Conservation (phyloP, 345 rosid species). For the Syzygium grande region DNA sequence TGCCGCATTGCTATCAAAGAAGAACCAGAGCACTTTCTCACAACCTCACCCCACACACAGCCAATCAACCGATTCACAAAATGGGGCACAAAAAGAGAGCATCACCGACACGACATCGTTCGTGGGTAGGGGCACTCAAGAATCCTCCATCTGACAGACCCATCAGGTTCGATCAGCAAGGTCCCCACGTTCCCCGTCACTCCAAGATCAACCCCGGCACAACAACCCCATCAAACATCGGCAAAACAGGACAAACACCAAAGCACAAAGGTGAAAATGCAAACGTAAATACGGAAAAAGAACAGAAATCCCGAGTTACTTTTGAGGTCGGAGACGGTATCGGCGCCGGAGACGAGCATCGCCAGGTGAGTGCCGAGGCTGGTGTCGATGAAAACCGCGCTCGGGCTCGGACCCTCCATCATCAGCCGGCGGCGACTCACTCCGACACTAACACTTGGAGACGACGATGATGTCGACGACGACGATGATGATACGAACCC, state of each 20-base stretch:
- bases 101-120: not conserved
- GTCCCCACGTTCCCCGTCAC: not conserved
- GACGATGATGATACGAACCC: not conserved
- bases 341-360: constrained; percentile 28
- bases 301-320: constrained; percentile 6
- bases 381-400: constrained; percentile 46
- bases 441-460: not conserved
- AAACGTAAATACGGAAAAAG: not conserved
- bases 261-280: not conserved
- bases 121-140: not conserved
- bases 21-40: not conserved
- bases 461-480: not conserved
- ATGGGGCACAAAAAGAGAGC: not conserved
- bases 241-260: not conserved
- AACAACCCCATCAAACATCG: not conserved
- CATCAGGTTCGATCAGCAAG: not conserved
- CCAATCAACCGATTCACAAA: not conserved
- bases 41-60: not conserved
- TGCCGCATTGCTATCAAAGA: not conserved
- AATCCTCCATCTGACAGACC: not conserved
- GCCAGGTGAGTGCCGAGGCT: constrained; percentile 52
- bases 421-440: not conserved
- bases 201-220: not conserved
- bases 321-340: constrained; percentile 54
- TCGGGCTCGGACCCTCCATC: not conserved